phyloP scores from a whole-genome alignment of 768 basidiomycete species.

The Russula sp. region DNA sequence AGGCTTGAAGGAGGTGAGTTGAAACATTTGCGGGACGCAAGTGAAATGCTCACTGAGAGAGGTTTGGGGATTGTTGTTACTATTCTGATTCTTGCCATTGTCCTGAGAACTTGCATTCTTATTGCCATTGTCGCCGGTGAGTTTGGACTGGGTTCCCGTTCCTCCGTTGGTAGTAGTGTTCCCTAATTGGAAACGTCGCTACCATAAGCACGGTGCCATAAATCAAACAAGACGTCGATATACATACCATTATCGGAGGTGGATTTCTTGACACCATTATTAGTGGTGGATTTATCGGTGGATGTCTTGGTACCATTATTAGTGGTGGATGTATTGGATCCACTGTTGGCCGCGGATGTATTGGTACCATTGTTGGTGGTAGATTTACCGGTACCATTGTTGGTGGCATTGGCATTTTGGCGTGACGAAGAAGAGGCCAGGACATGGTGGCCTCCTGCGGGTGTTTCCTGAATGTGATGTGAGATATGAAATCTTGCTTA shows the following conservation, averaged over 20 bases:
- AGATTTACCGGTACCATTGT: too few species aligned
- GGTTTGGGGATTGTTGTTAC: conserved; percentile 41
- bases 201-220: background rate
- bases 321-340: too few species aligned
- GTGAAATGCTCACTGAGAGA: conserved; percentile 40
- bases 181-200: too few species aligned
- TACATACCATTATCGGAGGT: background rate
- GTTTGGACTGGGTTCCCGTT: too few species aligned
- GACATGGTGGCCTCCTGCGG: background rate
- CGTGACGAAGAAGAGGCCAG: too few species aligned
- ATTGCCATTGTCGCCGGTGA: background rate
- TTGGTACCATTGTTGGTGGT: too few species aligned
- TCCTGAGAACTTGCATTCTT: background rate
- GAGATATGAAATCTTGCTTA: background rate
- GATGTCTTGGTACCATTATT: too few species aligned
- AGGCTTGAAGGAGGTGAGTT: conserved; percentile 31
- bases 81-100: background rate
- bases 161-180: too few species aligned
- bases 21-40: background rate
- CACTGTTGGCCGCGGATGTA: too few species aligned
- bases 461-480: background rate
- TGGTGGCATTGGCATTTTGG: too few species aligned
- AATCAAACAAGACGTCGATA: background rate
- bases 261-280: too few species aligned
- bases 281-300: too few species aligned